Evolutionary conservation across 106 monocot species (phyloP), one percentile per base, ranked within the genome.

Genomic region (Dendrobium officinale): DNA sequence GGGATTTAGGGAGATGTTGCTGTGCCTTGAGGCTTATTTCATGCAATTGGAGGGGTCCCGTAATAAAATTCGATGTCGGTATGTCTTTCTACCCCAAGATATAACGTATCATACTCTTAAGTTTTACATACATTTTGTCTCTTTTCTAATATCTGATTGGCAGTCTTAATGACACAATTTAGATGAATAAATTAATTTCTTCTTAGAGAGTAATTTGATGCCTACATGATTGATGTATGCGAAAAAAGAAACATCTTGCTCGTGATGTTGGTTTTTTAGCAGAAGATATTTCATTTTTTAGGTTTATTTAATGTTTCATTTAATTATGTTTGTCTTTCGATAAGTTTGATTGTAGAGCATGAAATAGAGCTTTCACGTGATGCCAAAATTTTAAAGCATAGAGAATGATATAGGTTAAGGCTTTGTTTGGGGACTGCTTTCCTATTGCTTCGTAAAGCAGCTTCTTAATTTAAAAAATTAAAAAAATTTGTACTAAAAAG

Each of bases 11-110:
- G 96, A 96, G 81, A 96, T 96, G 93, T 78, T 96, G 80, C 87
- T n/a, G n/a, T n/a, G n/a, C n/a, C n/a, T 96, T 43, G 96, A 96
- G 84, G 93, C 93, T 47, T 96, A 92, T 81, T 96, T 96, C 79
- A 96, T 92, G 92, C 94, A 96, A 80, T 75, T 96, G 67, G 96
- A 96, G 83, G 94, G 92, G 6, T 94, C 84, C 49, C 93, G 96
- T 37, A 94, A 92, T 83, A 91, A 89, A 86, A 95, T 99, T 31
- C 81, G n/a, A n/a, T 99, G 64, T 93, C 95, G 87, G 98, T 99
- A 72, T 83, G 95, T 90, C 5, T 76, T 61, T 42, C 59, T 44
- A n/a, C 9, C 56, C 44, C 47, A 4, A 31, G n/a, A 64, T 64
- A 1, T 3, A 29, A 37, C 13, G 13, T 37, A 2, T 70, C 31